Evolutionary conservation across 352 stramenopile species (phyloP).

Genomic region (Pythium utonaiense): DNA sequence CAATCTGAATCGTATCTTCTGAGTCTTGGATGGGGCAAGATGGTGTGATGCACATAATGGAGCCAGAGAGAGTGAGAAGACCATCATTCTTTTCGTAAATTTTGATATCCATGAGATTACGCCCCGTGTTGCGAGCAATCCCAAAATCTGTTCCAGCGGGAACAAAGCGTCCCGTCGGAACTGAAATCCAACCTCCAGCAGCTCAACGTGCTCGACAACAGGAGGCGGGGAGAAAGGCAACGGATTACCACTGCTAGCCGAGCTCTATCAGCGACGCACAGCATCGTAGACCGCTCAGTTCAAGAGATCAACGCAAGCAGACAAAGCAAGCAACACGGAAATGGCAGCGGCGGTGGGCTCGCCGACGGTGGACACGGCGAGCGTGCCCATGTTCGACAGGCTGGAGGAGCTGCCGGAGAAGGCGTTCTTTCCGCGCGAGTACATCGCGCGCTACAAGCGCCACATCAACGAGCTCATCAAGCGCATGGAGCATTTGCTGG

Average conservation of each 20-base stretch:
- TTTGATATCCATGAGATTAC: not conserved
- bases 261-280: too few species aligned
- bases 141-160: not conserved
- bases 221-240: not conserved
- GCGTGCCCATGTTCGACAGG: conserved; percentile 25
- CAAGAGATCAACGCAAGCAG: conserved; percentile 16
- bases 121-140: not conserved
- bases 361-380: conserved; percentile 8
- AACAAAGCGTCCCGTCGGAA: not conserved
- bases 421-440: conserved; percentile 51
- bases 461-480: conserved; percentile 56
- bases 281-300: not conserved
- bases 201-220: not conserved
- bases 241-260: too few species aligned
- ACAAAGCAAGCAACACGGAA: not conserved
- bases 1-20: not conserved
- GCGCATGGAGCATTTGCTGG: conserved; percentile 51
- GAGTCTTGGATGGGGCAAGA: too few species aligned
- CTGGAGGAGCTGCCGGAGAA: conserved; percentile 43
- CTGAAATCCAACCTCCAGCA: not conserved
- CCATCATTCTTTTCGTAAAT: not conserved
- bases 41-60: not conserved
- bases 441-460: conserved; percentile 54
- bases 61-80: not conserved
- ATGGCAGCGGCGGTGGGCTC: conserved; percentile 14